phyloP scores from a whole-genome alignment of 768 basidiomycete species.

The Paxillus rubicundulus region DNA sequence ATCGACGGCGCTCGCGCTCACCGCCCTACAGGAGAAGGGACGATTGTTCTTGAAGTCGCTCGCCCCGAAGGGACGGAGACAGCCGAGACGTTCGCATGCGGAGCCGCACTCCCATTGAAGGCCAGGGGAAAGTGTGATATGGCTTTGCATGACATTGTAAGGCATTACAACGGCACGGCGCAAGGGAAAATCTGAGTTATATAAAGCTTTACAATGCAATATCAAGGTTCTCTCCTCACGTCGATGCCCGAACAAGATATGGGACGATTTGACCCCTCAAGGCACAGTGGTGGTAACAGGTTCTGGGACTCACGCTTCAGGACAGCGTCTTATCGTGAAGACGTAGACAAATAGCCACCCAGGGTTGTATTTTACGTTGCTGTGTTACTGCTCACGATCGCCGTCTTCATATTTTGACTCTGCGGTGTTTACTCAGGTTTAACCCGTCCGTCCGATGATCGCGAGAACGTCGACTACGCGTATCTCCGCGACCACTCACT shows the following conservation, averaged over 20 bases:
- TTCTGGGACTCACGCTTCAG: conserved; percentile 4
- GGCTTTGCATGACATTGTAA: too few relatives aligned
- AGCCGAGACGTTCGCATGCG: conserved; percentile 9
- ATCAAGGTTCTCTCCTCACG: too few relatives aligned
- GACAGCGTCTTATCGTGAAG: not conserved
- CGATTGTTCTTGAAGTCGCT: conserved; percentile 1
- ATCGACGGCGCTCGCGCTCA: conserved; percentile 15
- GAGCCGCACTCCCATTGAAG: conserved; percentile 22
- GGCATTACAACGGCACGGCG: too few relatives aligned
- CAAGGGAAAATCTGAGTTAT: too few relatives aligned
- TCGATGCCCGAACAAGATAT: conserved; percentile 14
- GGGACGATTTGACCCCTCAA: conserved; percentile 1
- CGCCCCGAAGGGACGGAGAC: conserved; percentile 1
- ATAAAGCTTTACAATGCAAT: too few relatives aligned
- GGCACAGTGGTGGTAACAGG: conserved; percentile 1
- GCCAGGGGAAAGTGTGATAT: too few relatives aligned
- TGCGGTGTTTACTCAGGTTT: not conserved
- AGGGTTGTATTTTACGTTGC: conserved; percentile 1
- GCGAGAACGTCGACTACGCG: not conserved
- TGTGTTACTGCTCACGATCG: not conserved
- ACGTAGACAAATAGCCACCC: not conserved
- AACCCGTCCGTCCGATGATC: not conserved
- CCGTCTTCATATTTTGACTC: not conserved
- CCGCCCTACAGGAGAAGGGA: conserved; percentile 6
- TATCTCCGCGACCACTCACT: not conserved